Evolutionary conservation across 2,329 filamentous ascomycete genomes (phyloP).

Genomic region (Xylaria sp.): DNA sequence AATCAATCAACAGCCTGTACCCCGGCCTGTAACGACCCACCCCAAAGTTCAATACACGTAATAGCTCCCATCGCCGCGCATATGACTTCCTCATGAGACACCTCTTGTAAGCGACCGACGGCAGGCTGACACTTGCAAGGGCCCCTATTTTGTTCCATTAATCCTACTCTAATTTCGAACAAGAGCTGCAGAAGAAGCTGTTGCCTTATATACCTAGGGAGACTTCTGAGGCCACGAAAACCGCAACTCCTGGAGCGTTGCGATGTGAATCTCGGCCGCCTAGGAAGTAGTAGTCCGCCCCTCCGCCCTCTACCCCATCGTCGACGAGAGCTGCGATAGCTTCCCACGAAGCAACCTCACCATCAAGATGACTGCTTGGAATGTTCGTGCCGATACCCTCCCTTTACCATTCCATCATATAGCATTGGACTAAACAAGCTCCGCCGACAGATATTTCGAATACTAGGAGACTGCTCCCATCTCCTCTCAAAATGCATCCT

Average conservation of each 20-base stretch:
- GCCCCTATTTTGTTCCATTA: not conserved
- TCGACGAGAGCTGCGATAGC: constrained; percentile 17
- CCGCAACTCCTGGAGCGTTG: constrained; percentile 20
- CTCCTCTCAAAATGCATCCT: constrained; percentile 86
- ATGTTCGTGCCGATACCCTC: constrained; percentile 27
- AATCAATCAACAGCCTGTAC: not conserved
- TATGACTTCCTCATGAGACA: not conserved
- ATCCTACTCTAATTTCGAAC: not conserved
- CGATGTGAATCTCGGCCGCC: constrained; percentile 22
- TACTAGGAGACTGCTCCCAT: constrained; percentile 83
- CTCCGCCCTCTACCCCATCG: constrained; percentile 2
- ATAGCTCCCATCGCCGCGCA: not conserved
- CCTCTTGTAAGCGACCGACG: not conserved
- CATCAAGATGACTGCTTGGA: constrained; percentile 35
- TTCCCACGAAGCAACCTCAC: constrained; percentile 5
- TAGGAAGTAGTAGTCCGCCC: constrained; percentile 4
- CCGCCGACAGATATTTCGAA: constrained; percentile 62
- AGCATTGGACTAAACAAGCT: constrained; percentile 3
- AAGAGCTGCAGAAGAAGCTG: no score
- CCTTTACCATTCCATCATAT: not conserved
- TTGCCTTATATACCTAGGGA: no score
- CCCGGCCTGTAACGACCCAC: not conserved
- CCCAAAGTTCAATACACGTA: not conserved
- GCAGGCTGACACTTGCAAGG: not conserved
- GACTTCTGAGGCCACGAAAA: no score